phyloP scores from a whole-genome alignment of 1,284 basidiomycete genomes.

The Ceratobasidium sp. region DNA sequence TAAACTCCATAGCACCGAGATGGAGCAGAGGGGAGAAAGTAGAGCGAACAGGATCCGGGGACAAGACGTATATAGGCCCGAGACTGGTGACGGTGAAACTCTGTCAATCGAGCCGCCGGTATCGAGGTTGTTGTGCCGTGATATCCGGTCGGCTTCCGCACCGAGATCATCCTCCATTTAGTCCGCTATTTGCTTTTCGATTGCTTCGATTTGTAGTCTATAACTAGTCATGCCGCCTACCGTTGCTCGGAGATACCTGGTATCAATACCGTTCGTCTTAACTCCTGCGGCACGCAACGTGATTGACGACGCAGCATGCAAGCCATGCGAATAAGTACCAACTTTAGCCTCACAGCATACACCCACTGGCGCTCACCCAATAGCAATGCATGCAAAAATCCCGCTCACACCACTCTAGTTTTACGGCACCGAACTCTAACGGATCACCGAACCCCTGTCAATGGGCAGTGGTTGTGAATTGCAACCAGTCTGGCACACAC shows the following conservation, averaged over 20 bases:
- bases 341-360: too few relatives aligned
- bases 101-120: constrained; percentile 16
- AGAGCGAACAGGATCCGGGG: not conserved
- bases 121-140: constrained; percentile 23
- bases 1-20: not conserved
- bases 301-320: not conserved
- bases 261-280: not conserved
- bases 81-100: constrained; percentile 1
- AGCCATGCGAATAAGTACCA: too few relatives aligned
- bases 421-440: not conserved
- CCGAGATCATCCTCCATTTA: constrained; percentile 13
- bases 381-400: too few relatives aligned
- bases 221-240: too few relatives aligned
- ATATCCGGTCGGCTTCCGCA: constrained; percentile 24
- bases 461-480: too few relatives aligned
- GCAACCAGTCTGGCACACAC: too few relatives aligned
- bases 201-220: constrained; percentile 11
- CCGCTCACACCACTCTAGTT: too few relatives aligned
- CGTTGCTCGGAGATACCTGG: not conserved
- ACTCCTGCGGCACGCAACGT: not conserved
- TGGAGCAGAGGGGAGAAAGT: not conserved
- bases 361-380: too few relatives aligned
- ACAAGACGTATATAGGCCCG: not conserved
- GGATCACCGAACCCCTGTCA: not conserved
- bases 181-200: not conserved